Evolutionary conservation across 371 early-diverging fungal genomes (phyloP).

Genomic region (Mortierella sp.): DNA sequence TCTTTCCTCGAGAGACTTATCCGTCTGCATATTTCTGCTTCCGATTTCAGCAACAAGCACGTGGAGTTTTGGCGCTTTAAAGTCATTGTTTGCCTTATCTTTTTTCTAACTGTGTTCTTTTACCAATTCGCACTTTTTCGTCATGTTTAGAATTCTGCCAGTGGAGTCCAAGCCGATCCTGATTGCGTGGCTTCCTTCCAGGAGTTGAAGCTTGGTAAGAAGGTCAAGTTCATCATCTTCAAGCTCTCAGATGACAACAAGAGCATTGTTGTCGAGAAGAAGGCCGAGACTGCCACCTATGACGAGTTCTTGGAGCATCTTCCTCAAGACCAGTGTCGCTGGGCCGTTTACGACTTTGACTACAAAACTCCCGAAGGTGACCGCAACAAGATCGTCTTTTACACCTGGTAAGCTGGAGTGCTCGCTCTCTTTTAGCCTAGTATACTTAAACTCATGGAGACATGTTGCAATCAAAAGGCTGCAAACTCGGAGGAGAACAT

Average conservation of each 20-base stretch:
- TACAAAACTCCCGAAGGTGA: slow-evolving; percentile 62
- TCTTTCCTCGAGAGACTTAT: too few species aligned
- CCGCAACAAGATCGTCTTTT: slow-evolving; percentile 79
- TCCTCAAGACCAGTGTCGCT: slow-evolving; percentile 75
- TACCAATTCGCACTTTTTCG: background rate
- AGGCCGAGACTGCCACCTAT: slow-evolving; percentile 58
- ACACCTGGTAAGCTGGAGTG: slow-evolving; percentile 64
- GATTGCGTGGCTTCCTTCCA: slow-evolving; percentile 65
- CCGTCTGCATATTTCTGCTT: too few species aligned
- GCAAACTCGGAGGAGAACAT: background rate
- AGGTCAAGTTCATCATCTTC: slow-evolving; percentile 74
- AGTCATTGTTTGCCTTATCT: too few species aligned
- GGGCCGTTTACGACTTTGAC: slow-evolving; percentile 79
- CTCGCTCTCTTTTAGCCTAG: background rate
- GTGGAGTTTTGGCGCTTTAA: too few species aligned
- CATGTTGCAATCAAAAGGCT: background rate
- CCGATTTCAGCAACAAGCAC: background rate
- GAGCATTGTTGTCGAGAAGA: slow-evolving; percentile 68
- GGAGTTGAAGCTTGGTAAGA: slow-evolving; percentile 71
- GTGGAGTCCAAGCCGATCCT: slow-evolving; percentile 69
- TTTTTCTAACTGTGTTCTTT: too few species aligned
- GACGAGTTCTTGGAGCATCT: slow-evolving; percentile 68
- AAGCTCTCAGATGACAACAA: slow-evolving; percentile 67
- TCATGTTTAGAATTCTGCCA: slow-evolving; percentile 29
- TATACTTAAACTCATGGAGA: background rate